Conservation (phyloP, 495 filamentous ascomycete genomes). For the Zalerion maritima region DNA sequence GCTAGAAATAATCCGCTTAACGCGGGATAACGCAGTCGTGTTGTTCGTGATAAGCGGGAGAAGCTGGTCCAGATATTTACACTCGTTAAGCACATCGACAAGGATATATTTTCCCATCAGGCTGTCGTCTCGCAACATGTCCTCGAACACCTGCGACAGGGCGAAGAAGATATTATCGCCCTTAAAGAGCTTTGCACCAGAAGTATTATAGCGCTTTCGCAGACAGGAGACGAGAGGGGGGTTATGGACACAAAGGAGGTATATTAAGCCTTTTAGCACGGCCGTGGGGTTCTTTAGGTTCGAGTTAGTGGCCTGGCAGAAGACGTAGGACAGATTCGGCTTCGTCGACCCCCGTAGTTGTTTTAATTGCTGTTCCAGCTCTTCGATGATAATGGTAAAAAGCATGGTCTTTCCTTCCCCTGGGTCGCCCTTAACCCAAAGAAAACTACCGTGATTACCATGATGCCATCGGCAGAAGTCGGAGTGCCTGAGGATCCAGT, state of each 20-base stretch:
- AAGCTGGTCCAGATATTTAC: conserved; percentile 4
- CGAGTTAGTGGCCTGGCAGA: conserved; percentile 23
- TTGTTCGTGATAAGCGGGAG: conserved; percentile 7
- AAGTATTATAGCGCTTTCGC: conserved; percentile 11
- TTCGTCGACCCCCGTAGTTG: too few species aligned
- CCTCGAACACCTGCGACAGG: conserved; percentile 16
- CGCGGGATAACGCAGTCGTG: conserved; percentile 6
- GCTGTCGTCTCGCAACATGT: conserved; percentile 20
- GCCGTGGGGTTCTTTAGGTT: conserved; percentile 25
- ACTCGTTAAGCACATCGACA: conserved; percentile 19
- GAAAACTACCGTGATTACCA: conserved; percentile 14
- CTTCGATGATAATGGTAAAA: conserved; percentile 26
- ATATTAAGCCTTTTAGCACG: conserved; percentile 28
- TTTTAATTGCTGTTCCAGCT: conserved; percentile 9
- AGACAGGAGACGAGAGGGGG: conserved; percentile 20
- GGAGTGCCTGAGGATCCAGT: conserved; percentile 26
- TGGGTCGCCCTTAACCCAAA: conserved; percentile 33
- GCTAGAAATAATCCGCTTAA: conserved; percentile 28
- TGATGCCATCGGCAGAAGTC: conserved; percentile 23
- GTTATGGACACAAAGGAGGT: conserved; percentile 19
- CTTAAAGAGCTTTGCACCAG: conserved; percentile 17
- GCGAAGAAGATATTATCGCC: conserved; percentile 20
- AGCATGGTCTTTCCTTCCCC: conserved; percentile 41
- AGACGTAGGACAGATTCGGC: conserved; percentile 26
- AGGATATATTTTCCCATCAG: conserved; percentile 17